Evolutionary conservation across 257 asterid genomes (phyloP), one percentile per base, ranked within the genome.

Genomic region (Salvia splendens): DNA sequence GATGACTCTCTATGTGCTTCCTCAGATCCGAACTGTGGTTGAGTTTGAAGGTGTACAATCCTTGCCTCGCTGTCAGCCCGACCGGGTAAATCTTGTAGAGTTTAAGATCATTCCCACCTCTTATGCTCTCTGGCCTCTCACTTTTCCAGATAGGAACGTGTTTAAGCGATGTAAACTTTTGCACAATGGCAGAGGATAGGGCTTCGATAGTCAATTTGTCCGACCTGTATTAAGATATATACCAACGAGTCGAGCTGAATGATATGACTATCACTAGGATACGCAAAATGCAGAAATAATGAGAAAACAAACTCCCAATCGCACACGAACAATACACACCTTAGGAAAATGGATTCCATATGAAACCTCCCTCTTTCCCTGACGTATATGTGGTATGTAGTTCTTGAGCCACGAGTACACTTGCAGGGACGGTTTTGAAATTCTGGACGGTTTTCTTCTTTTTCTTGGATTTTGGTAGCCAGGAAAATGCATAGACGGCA

Each of bases 281-380:
- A 36, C 50, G 47, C 46, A 32, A 8, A 43, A 5, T 4, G 17
- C 45, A 40, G 9, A 12, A 40, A 6, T 17, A 3, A 54, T 30
- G 64, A 35, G 28, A 16, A 6, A 38, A 24, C 20, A 53, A n/a
- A 24, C 30, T 24, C 30, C 30, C 30, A 24, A 24, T 24, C 3
- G 30, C 30, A 24, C 30, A 24, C 30, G 14, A 50, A 41, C 14
- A 64, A 15, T 45, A 49, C 12, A 68, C 85, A 94, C 99, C 99
- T 87, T 47, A 91, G 73, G 86, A 87, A 94, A 79, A 94, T 38
- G 58, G 99, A 91, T 76, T 83, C 84, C 97, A 77, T 68, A 61
- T 83, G 78, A 60, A 94, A 81, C 80, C 91, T 82, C 77, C 99
- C 99, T 71, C 99, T 81, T 85, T 94, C 99, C 41, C 99, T 81